phyloP scores from a whole-genome alignment of 2,329 filamentous ascomycete species.

The Arthrinium puccinioides region DNA sequence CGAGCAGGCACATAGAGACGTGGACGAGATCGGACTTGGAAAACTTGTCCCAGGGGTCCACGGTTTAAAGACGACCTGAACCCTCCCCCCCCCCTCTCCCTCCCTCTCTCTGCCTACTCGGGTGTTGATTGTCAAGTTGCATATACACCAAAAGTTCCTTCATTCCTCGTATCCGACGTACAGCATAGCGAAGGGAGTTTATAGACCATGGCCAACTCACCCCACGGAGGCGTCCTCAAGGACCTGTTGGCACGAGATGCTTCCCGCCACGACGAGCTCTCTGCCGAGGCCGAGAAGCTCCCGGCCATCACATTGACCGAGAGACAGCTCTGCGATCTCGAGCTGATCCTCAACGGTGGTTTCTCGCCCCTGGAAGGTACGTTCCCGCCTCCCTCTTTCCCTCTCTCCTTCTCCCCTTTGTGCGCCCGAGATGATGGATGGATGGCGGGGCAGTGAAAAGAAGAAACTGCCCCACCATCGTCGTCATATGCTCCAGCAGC shows the following conservation, averaged over 20 bases:
- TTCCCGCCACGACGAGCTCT: conserved; percentile 71
- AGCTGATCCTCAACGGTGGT: conserved; percentile 93
- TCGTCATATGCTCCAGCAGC: conserved; percentile 1
- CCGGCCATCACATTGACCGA: conserved; percentile 81
- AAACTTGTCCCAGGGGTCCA: no score
- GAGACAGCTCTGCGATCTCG: conserved; percentile 94
- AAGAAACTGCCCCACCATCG: conserved; percentile 7
- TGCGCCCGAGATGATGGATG: neutral
- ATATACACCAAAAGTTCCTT: no score
- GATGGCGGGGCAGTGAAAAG: conserved; percentile 3
- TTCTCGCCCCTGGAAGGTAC: conserved; percentile 95
- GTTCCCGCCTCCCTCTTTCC: conserved; percentile 27
- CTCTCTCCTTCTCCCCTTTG: neutral
- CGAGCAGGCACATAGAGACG: no score
- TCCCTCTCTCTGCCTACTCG: no score
- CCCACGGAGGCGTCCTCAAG: conserved; percentile 92
- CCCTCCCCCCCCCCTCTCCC: no score
- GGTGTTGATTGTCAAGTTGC: no score
- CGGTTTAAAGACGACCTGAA: no score
- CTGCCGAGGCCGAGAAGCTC: conserved; percentile 76
- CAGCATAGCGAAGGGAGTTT: no score
- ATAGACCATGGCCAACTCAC: conserved; percentile 63
- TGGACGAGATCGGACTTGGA: no score
- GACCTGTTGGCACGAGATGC: conserved; percentile 92
- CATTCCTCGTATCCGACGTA: no score